These are phyloP conservation scores for Phaffomyces thermotolerans DNA, from an alignment of 805 yeast genomes.

Conservation along the genomic window DNA sequence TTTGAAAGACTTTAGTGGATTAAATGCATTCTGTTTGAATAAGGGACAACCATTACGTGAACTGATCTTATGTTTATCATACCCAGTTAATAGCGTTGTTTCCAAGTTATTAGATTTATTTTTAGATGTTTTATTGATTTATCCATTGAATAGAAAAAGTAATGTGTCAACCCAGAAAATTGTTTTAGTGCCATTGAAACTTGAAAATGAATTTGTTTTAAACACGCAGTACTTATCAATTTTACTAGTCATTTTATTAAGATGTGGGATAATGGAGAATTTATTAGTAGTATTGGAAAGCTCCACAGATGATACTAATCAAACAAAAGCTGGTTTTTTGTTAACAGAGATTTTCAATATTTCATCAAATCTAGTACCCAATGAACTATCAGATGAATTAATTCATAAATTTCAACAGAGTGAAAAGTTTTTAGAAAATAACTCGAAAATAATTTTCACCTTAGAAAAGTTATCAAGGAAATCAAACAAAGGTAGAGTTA, in stretches of 20 bases:
- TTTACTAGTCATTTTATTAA: slow-evolving; percentile 46
- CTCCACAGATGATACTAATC: slow-evolving; percentile 36
- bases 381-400: slow-evolving; percentile 26
- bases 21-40: slow-evolving; percentile 54
- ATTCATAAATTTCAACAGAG: slow-evolving; percentile 1
- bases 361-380: slow-evolving; percentile 49
- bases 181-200: slow-evolving; percentile 23
- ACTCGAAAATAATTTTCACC: slow-evolving; percentile 33
- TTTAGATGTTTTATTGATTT: slow-evolving; percentile 57
- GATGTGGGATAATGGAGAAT: slow-evolving; percentile 45
- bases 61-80: slow-evolving; percentile 53
- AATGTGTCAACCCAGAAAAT: slow-evolving; percentile 11
- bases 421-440: slow-evolving; percentile 2
- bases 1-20: slow-evolving; percentile 71
- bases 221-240: slow-evolving; percentile 63
- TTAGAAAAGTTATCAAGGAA: slow-evolving; percentile 39
- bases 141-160: slow-evolving; percentile 34
- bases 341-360: slow-evolving; percentile 54
- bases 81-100: slow-evolving; percentile 49
- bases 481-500: slow-evolving; percentile 32
- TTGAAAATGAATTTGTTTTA: slow-evolving; percentile 36
- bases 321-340: slow-evolving; percentile 55
- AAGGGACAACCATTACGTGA: slow-evolving; percentile 48
- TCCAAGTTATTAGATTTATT: slow-evolving; percentile 65
- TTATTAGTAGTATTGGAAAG: slow-evolving; percentile 37